These are phyloP conservation scores for Angophora floribunda DNA, from an alignment of 345 rosid genomes.

Conservation along the genomic window DNA sequence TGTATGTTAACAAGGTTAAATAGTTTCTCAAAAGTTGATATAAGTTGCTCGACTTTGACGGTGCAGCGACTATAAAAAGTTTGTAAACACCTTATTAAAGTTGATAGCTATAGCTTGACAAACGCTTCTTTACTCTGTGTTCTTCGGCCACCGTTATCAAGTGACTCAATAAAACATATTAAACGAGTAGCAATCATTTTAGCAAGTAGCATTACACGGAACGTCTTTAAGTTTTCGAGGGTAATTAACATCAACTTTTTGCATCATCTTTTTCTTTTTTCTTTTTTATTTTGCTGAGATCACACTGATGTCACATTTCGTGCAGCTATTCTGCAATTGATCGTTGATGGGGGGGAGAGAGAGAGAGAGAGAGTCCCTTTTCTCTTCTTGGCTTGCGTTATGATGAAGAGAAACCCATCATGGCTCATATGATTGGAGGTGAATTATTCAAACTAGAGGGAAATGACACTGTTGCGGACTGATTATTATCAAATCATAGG, in stretches of 20 bases:
- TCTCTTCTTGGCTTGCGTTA: not conserved
- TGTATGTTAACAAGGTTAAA: not conserved
- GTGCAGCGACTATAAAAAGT: not conserved
- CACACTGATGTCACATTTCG: not conserved
- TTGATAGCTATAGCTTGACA: not conserved
- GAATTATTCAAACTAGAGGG: not conserved
- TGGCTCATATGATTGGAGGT: not conserved
- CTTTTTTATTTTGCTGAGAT: not conserved
- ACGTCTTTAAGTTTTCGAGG: not conserved
- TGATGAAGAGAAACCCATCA: not conserved
- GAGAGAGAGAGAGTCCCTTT: not conserved
- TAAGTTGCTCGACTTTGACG: not conserved
- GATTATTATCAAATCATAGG: constrained; percentile 2
- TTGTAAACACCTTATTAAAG: not conserved
- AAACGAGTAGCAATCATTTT: not conserved
- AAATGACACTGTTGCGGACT: not conserved
- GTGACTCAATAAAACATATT: not conserved
- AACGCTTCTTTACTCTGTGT: not conserved
- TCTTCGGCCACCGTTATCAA: not conserved
- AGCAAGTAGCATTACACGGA: not conserved
- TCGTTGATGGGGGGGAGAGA: not conserved
- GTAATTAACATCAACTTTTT: not conserved
- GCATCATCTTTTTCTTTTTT: not conserved
- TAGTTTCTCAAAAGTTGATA: not conserved
- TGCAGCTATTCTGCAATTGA: not conserved